phyloP scores from a whole-genome alignment of 768 basidiomycete species.

The Panellus pusillus region DNA sequence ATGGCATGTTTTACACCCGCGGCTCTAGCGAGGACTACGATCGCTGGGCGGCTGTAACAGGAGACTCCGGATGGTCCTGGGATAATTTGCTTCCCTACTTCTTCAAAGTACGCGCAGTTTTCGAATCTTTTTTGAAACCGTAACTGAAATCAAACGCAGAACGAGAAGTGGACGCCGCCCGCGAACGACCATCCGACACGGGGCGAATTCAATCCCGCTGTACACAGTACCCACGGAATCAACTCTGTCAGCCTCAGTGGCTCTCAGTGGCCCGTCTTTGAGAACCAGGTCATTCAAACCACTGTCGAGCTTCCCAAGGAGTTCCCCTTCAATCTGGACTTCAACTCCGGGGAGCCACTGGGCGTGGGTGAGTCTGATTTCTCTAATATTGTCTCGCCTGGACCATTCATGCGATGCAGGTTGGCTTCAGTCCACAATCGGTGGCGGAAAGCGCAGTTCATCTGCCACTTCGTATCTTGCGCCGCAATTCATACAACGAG shows the following conservation, averaged over 20 bases:
- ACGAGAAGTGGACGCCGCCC: constrained; percentile 36
- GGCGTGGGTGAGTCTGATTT: constrained; percentile 24
- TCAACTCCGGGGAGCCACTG: constrained; percentile 29
- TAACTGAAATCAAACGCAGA: constrained; percentile 23
- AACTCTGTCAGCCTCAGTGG: constrained; percentile 31
- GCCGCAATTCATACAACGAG: constrained; percentile 22
- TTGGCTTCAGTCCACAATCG: constrained; percentile 27
- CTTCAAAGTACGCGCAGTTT: constrained; percentile 23
- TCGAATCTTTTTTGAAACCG: background rate
- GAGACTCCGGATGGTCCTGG: constrained; percentile 39
- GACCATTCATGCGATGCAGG: constrained; percentile 15
- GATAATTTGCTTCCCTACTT: constrained; percentile 30
- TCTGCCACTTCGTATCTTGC: constrained; percentile 33
- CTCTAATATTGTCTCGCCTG: too few species aligned
- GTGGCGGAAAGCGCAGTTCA: constrained; percentile 27
- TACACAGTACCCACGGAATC: constrained; percentile 36
- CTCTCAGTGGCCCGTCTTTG: constrained; percentile 25
- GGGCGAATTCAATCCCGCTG: constrained; percentile 36
- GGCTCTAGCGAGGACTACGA: constrained; percentile 32
- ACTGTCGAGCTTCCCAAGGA: constrained; percentile 24
- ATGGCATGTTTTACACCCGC: constrained; percentile 30
- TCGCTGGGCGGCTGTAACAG: constrained; percentile 29
- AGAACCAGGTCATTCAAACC: constrained; percentile 31
- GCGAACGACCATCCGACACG: constrained; percentile 38
- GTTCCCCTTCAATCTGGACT: constrained; percentile 32